phyloP scores from a whole-genome alignment of 768 basidiomycete species.

The Podaxis sp. region DNA sequence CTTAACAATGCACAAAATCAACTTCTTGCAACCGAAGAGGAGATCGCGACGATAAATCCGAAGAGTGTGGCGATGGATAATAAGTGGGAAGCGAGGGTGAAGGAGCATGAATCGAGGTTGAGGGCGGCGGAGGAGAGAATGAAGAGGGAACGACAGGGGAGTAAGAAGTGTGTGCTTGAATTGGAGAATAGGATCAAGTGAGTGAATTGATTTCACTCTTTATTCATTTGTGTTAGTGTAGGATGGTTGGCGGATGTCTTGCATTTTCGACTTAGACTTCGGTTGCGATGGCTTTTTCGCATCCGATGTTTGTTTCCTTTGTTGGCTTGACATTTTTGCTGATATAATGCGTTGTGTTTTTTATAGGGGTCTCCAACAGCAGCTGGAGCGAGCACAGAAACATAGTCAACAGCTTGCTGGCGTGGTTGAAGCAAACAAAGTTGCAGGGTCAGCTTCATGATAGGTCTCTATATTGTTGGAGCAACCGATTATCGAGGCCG shows the following conservation, averaged over 20 bases:
- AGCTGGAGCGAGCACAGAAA: slow-evolving; percentile 77
- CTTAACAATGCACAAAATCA: slow-evolving; percentile 85
- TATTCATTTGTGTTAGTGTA: neutral
- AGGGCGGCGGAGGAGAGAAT: slow-evolving; percentile 87
- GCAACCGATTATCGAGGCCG: neutral
- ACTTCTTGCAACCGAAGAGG: slow-evolving; percentile 80
- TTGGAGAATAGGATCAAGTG: slow-evolving; percentile 72
- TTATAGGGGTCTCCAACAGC: slow-evolving; percentile 68
- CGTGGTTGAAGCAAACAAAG: slow-evolving; percentile 43
- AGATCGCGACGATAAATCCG: slow-evolving; percentile 69
- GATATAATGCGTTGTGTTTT: slow-evolving; percentile 6
- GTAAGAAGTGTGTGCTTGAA: slow-evolving; percentile 80
- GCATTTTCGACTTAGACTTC: neutral
- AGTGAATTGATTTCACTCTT: slow-evolving; percentile 1
- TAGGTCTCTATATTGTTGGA: neutral
- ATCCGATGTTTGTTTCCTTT: neutral
- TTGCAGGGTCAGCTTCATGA: slow-evolving; percentile 10
- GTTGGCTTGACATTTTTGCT: neutral
- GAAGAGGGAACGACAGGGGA: slow-evolving; percentile 91
- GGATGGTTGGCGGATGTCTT: neutral
- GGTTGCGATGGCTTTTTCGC: neutral
- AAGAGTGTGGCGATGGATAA: slow-evolving; percentile 70
- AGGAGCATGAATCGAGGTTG: slow-evolving; percentile 82
- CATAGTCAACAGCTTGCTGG: slow-evolving; percentile 62
- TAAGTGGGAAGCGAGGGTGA: slow-evolving; percentile 95